Percentiles rank a stretch among this genome's conserved stretches.
Evolutionary conservation across 2,329 filamentous ascomycete genomes (phyloP).

Genomic region (Biscogniauxia mediterranea): DNA sequence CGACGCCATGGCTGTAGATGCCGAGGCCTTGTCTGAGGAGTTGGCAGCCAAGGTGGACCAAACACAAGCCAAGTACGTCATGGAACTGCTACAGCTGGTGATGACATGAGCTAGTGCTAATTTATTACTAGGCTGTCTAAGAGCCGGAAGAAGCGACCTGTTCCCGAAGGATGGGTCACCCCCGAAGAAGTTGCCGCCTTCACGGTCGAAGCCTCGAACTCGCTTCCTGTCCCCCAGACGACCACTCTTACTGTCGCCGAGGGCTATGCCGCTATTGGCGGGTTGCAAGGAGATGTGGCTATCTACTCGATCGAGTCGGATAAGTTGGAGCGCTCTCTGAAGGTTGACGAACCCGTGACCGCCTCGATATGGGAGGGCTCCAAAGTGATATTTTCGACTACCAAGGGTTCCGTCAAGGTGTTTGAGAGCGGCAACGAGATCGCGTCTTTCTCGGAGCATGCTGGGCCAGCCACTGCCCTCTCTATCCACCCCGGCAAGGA

Average conservation of each 20-base stretch:
- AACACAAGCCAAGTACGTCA: slow-evolving; percentile 72
- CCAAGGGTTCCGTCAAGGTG: slow-evolving; percentile 76
- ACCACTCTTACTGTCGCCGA: slow-evolving; percentile 52
- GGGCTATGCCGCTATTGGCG: slow-evolving; percentile 70
- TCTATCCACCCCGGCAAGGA: slow-evolving; percentile 80
- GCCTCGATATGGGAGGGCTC: slow-evolving; percentile 62
- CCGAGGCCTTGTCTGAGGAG: slow-evolving; percentile 69
- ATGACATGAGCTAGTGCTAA: slow-evolving; percentile 12
- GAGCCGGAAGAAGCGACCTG: slow-evolving; percentile 82
- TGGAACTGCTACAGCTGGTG: slow-evolving; percentile 14
- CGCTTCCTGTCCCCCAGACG: slow-evolving; percentile 47
- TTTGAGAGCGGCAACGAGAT: slow-evolving; percentile 70
- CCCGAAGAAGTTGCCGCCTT: slow-evolving; percentile 63
- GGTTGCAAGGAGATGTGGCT: slow-evolving; percentile 69
- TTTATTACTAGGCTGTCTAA: slow-evolving; percentile 67
- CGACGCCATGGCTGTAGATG: slow-evolving; percentile 93
- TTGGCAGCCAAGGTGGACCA: slow-evolving; percentile 73
- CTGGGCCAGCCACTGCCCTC: slow-evolving; percentile 74
- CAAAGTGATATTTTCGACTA: slow-evolving; percentile 70
- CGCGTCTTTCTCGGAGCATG: slow-evolving; percentile 74
- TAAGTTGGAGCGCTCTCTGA: slow-evolving; percentile 64
- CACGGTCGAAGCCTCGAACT: slow-evolving; percentile 43
- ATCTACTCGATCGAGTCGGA: slow-evolving; percentile 73
- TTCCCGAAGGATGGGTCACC: slow-evolving; percentile 83
- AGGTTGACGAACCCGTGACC: slow-evolving; percentile 68